Percentiles rank a stretch among this genome's conserved stretches.
Evolutionary conservation across 441 rosid genomes (phyloP).

Genomic region (Bocquillonia castaneifolia): DNA sequence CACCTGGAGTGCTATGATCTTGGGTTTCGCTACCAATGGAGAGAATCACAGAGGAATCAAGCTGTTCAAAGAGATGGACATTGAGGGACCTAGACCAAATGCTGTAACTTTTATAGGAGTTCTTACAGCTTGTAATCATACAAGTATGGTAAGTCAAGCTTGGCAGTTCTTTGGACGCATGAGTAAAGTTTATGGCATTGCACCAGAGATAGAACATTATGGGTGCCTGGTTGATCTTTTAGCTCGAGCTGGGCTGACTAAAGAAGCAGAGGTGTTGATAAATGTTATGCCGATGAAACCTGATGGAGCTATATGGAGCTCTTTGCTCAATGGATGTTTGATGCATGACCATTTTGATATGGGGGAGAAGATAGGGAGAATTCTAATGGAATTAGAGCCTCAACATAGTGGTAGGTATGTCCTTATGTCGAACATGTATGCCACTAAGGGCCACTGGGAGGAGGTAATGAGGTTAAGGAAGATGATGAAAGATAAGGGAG

Average conservation of each 20-base stretch:
- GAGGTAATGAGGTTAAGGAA: slow-evolving; percentile 29
- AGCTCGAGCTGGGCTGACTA: slow-evolving; percentile 29
- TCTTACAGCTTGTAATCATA: slow-evolving; percentile 32
- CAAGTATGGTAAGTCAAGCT: slow-evolving; percentile 21
- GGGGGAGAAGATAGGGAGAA: slow-evolving; percentile 28
- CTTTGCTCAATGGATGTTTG: slow-evolving; percentile 30
- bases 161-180: slow-evolving; percentile 29
- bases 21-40: slow-evolving; percentile 32
- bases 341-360: slow-evolving; percentile 25
- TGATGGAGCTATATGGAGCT: slow-evolving; percentile 27
- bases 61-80: slow-evolving; percentile 29
- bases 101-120: slow-evolving; percentile 27
- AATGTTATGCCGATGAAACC: slow-evolving; percentile 33
- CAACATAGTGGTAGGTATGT: slow-evolving; percentile 34
- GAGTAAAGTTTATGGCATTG: slow-evolving; percentile 26
- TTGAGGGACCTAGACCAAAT: slow-evolving; percentile 28
- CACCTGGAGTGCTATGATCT: slow-evolving; percentile 34
- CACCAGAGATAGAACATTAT: slow-evolving; percentile 31
- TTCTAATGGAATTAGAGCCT: slow-evolving; percentile 31
- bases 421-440: slow-evolving; percentile 32
- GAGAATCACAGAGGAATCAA: slow-evolving; percentile 21
- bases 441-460: slow-evolving; percentile 32
- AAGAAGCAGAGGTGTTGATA: slow-evolving; percentile 28
- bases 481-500: slow-evolving; percentile 26
- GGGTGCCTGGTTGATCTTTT: slow-evolving; percentile 35